Evolutionary conservation across 257 asterid genomes (phyloP), one percentile per base, ranked within the genome.

Genomic region (Capsicum rhomboideum): DNA sequence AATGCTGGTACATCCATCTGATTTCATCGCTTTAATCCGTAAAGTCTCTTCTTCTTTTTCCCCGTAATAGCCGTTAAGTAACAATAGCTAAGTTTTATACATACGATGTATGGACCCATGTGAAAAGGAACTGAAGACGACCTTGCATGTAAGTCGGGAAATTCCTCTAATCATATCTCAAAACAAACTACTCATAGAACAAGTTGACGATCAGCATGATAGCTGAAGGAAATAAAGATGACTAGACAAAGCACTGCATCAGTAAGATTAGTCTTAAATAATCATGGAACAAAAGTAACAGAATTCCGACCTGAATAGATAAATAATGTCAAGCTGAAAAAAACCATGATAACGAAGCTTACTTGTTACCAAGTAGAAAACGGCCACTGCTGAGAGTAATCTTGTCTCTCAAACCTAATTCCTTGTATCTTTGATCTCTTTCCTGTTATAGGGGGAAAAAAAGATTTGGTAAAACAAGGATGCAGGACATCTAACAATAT

Each of bases 371-470:
- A 8, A 97, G 97, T 86, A 97, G 97, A 91, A 97, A 94, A 52
- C 98, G 94, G 44, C 99, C 99, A 83, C 99, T 95, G 91, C 99
- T 95, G 42, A 97, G 98, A 67, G 99, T 97, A 84, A 97, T 97
- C 88, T 97, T 97, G 89, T 97, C 99, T 88, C 98, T 93, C 87
- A 95, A 87, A 12, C 99, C 99, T 82, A 97, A 93, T 80, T 97
- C 99, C 93, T 92, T 97, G 96, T 97, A 97, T 90, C 98, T 92
- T 82, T 92, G 99, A 88, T 97, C 99, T 88, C 94, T 95, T 90
- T 97, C 99, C 99, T 96, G 79, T 86, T 72, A 50, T 2, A 8
- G 46, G 71, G 12, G 55, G 0, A 68, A 77, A 14, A 26, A 46
- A 88, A 83, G 72, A 16, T 61, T 67, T 46, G 44, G 46, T 52